Evolutionary conservation across 2,329 filamentous ascomycete genomes (phyloP), one percentile per base, ranked within the genome.

Genomic region (Ramularia endophylla): DNA sequence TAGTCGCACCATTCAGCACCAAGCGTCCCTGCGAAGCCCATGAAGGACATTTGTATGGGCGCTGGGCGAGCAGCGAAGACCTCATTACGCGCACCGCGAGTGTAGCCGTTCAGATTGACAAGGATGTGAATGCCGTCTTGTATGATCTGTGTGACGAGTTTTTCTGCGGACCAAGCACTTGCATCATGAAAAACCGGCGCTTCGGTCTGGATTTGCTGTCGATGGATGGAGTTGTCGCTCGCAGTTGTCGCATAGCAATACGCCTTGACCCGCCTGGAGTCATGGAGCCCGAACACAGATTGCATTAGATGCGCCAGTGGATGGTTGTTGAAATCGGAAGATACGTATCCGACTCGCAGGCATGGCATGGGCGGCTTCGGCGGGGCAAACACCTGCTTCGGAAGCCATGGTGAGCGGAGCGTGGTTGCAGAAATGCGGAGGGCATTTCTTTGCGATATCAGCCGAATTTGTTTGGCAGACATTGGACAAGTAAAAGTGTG

Each of bases 1-100:
- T 98, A 98, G 62, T 98, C 92, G 55, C 92, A 98, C 92, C 92
- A 98, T 61, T 98, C 92, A 2, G 92, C 92, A 5, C 92, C 92
- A 1, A 98, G 70, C 0, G 90, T 95, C 8, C 92, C 92, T 0
- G 92, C 92, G 61, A 98, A 98, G 0, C 92, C 92, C 92, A 98
- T 98, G 58, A 98, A 98, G 0, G 92, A 95, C 92, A 98, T 98
- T 53, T 98, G 92, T 31, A 98, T 87, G 0, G 92, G 92, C 2
- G 89, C 88, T 12, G 92, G 87, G 18, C 94, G 80, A 16, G 92
- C 92, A 16, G 92, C 92, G 62, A 98, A 98, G 3, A 98, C 83
- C 60, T 98, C 92, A 55, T 98, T 98, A 17, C 89, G 80, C n/a
- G 92, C 92, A 20, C 92, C 92, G 40, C 92, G 78, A 0, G 92